phyloP scores from a whole-genome alignment of 148 eudicot genomes.

The Fagopyrum tataricum region DNA sequence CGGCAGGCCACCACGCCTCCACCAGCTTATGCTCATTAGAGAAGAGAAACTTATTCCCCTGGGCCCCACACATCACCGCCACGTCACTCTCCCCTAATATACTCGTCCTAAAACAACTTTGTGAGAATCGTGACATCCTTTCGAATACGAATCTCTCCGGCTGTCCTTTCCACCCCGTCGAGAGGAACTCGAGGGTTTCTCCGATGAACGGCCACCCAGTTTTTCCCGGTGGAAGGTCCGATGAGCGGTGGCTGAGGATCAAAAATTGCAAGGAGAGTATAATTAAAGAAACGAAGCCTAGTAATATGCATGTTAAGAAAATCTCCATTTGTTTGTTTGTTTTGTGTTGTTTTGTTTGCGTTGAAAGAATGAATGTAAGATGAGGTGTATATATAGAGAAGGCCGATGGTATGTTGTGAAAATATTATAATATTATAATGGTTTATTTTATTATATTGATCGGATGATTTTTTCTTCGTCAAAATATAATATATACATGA shows the following conservation, averaged over 20 bases:
- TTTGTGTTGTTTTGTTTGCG: neutral
- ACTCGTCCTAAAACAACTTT: conserved; percentile 21
- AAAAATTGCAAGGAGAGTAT: neutral
- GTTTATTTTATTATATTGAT: too few relatives aligned
- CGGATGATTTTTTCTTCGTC: too few relatives aligned
- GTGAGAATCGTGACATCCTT: conserved; percentile 20
- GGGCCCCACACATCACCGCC: conserved; percentile 25
- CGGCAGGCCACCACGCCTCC: conserved; percentile 32
- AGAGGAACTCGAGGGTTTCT: conserved; percentile 22
- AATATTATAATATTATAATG: too few relatives aligned
- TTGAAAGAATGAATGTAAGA: neutral
- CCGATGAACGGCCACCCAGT: conserved; percentile 33
- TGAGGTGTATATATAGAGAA: neutral
- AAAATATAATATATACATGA: neutral
- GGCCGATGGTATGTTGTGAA: too few relatives aligned
- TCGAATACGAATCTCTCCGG: conserved; percentile 34
- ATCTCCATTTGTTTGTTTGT: neutral
- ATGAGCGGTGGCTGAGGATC: neutral
- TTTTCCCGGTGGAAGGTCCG: conserved; percentile 28
- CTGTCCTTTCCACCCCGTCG: conserved; percentile 33
- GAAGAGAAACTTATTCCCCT: conserved; percentile 30
- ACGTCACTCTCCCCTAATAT: conserved; percentile 23
- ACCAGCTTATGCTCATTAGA: conserved; percentile 33
- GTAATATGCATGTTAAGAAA: neutral
- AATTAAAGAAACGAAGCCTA: neutral